Evolutionary conservation across 2,329 filamentous ascomycete species (phyloP), one percentile per base, ranked within the genome.

Genomic region (Oidium heveae): DNA sequence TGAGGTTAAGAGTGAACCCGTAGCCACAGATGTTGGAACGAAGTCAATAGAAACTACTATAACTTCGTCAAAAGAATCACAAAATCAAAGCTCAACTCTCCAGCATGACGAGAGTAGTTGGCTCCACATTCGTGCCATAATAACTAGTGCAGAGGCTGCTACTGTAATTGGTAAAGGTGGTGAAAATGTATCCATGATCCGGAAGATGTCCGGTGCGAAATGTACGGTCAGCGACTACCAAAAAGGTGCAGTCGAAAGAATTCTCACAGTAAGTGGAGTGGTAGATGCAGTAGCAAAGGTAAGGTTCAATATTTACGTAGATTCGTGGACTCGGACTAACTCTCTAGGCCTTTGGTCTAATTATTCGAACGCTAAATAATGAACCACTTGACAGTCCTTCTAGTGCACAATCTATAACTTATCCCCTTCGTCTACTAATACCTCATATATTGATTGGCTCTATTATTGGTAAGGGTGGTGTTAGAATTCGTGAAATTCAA

Each of bases 171-270:
- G 91, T 66, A 98, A 98, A 71, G 89, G 88, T 59, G 91, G 91
- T 66, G 91, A 98, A 73, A 98, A 98, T 65, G 91, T 98, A 51
- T 94, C 88, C 61, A 86, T 94, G 70, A 96, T 98, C 65, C 81
- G 91, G 61, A 86, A 86, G 67, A 75, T 94, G 70, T 95, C 91
- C 54, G 88, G 87, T 63, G 91, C 91, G 61, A 96, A 96, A 71
- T 98, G 91, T 73, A 98, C 91, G 51, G 91, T 98, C 62, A 95
- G 88, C 71, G 91, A 98, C 70, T 98, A 96, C 65, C 85, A 93
- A 62, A 86, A 94, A 65, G 91, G 91, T 60, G 91, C 91, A 55
- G 88, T 96, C 36, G 91, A 98, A 73, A 86, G 91, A 66, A 95
- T 98, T 64, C 74, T 98, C 64, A 98, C 91, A 34, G 91, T 98